A percentile compares a stretch with the other conserved stretches of the same genome.
phyloP scores from a whole-genome alignment of 345 rosid genomes.

The Acer campestre region DNA sequence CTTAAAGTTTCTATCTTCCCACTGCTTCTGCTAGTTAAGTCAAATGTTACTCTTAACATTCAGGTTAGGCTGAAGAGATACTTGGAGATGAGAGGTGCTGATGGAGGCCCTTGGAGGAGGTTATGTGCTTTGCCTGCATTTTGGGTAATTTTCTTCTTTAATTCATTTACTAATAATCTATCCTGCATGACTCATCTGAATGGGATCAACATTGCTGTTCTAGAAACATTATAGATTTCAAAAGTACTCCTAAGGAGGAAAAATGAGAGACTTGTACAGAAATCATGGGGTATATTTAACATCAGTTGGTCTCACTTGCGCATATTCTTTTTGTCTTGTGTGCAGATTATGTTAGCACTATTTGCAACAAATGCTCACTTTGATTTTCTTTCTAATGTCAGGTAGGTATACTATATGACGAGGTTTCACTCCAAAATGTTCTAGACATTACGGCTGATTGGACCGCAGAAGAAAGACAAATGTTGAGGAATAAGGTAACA shows the following conservation, averaged over 20 bases:
- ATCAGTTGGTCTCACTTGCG: background rate
- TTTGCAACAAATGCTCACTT: conserved; percentile 19
- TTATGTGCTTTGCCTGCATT: conserved; percentile 95
- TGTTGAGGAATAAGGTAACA: conserved; percentile 82
- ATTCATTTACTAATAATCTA: conserved; percentile 14
- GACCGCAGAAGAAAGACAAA: conserved; percentile 88
- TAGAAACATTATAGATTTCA: background rate
- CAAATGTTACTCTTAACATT: conserved; percentile 17
- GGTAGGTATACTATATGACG: conserved; percentile 95
- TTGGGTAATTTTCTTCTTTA: conserved; percentile 62
- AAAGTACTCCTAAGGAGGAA: background rate
- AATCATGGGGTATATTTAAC: background rate
- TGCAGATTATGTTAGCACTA: background rate
- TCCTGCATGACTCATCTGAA: conserved; percentile 11
- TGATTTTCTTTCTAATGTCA: conserved; percentile 34
- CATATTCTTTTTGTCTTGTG: conserved; percentile 1
- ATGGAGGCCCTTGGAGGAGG: conserved; percentile 99
- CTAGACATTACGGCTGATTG: conserved; percentile 90
- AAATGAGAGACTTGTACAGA: background rate
- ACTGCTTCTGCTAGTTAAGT: conserved; percentile 19
- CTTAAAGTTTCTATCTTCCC: background rate
- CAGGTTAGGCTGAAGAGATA: conserved; percentile 97
- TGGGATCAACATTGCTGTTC: conserved; percentile 9
- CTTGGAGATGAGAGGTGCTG: conserved; percentile 99
- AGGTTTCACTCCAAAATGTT: conserved; percentile 71